Evolutionary conservation across 2,329 filamentous ascomycete genomes (phyloP), one percentile per base, ranked within the genome.

Genomic region (Nemania serpens): DNA sequence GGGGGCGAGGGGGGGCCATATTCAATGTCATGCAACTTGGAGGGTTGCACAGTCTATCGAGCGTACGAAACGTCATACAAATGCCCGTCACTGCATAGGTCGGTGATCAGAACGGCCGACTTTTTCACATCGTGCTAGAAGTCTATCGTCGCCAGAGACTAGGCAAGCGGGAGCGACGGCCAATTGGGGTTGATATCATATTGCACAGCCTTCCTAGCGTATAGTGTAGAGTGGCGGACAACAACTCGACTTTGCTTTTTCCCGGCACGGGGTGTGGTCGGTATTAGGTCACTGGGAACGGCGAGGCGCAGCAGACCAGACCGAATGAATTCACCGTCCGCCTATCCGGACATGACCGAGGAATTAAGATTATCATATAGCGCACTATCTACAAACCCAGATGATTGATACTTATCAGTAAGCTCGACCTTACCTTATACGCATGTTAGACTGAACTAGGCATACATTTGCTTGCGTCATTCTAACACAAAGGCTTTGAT

Each of bases 291-390:
- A 18, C 5, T 46, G 25, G n/a, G 25, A 17, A 15, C 53, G 61
- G 61, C 42, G 58, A 51, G 58, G 62, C 59, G 59, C 59, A 64
- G 61, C 58, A 58, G 37, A 54, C 53, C 58, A 46, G 61, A 37
- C 52, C 47, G 53, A 58, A 29, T 22, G 7, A 7, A 29, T 29
- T 29, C 25, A n/a, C 25, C 25, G 25, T 29, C 25, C 25, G 25
- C 25, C 25, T 7, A 29, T 29, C 4, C 25, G 25, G 25, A 29
- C 25, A 29, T 29, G 25, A 29, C 25, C 25, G 25, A 29, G 7
- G 25, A 29, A 29, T 3, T 7, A n/a, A 29, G 25, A 29, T 29
- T 29, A 29, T n/a, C n/a, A n/a, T n/a, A n/a, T n/a, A n/a, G n/a
- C n/a, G n/a, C 25, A 29, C 25, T 29, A 29, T 7, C 25, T 29